Base-by-base conservation (phyloP, 768 basidiomycete species). In the Tulasnella sp. region DNA sequence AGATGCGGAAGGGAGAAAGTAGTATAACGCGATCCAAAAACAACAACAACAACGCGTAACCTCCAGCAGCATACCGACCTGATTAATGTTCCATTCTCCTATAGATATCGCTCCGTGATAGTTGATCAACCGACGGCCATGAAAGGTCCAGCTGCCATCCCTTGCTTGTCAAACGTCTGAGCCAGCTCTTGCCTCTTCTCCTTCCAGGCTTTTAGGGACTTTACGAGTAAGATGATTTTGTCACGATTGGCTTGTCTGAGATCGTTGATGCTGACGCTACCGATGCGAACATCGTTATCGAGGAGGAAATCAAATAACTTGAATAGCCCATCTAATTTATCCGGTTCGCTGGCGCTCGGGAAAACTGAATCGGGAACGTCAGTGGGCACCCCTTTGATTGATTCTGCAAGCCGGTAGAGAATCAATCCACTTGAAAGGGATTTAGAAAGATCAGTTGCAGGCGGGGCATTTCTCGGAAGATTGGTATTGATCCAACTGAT, bases 201-300 rank as follows among this genome's bases (percentile, higher is more conserved):
- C 63, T 88, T 83, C 87, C 87, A 88, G 0, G 66, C 63, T 65
- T 78, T 84, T 58, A 90, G 62, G 32, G 83, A 82, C 58, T 72
- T 77, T 59, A 96, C 63, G 29, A 98, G 67, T 63, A 89, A 82
- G 3, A 81, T 58, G 54, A 93, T 76, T 69, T 87, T 91, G 39
- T 83, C 81, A 42, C 78, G 70, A 62, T 83, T 86, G 27, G 85
- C 87, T 55, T 78, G 76, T 45, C 87, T 72, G 29, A 98, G 73
- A 65, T 98, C 93, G 62, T 93, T 93, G 66, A 95, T 92, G 59
- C 85, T 90, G 28, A 96, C 82, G 55, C 79, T 77, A 7, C 85
- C 91, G 71, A 93, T 86, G 67, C 83, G 60, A 52, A 92, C 79
- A 43, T 90, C 90, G 54, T 89, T 87, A 59, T 92, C 89, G 41